These are phyloP conservation scores for Drechslera avenae DNA, from an alignment of 2,329 filamentous ascomycete species.

Conservation along the genomic window DNA sequence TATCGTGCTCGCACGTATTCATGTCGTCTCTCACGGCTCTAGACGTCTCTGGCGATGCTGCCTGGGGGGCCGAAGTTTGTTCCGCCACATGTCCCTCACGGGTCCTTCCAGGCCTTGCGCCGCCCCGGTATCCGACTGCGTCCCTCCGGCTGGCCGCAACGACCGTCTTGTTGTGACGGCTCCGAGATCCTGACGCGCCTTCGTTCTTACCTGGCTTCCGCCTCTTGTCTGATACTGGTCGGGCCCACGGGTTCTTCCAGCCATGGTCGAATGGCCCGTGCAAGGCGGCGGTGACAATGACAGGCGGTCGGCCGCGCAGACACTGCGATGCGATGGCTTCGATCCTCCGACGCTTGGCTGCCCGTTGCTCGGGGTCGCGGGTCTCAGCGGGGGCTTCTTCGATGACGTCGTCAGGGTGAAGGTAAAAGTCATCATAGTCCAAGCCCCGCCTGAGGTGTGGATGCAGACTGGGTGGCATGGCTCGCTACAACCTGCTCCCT, in stretches of 20 bases:
- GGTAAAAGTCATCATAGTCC: constrained; percentile 25
- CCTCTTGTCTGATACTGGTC: constrained; percentile 3
- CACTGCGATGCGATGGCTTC: constrained; percentile 65
- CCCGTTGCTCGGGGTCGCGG: constrained; percentile 62
- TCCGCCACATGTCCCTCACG: background rate
- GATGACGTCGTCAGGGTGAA: constrained; percentile 50
- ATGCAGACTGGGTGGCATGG: constrained; percentile 30
- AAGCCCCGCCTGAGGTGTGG: constrained; percentile 33
- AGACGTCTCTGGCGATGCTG: constrained; percentile 27
- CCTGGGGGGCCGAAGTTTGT: constrained; percentile 3
- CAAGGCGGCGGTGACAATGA: constrained; percentile 65
- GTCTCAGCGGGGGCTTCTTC: constrained; percentile 54
- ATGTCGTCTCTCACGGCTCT: constrained; percentile 15
- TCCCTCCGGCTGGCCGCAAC: background rate
- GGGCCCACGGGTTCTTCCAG: constrained; percentile 47
- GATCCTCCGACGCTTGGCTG: constrained; percentile 61
- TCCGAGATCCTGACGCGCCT: background rate
- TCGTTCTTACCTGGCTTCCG: background rate
- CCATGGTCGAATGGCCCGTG: constrained; percentile 63
- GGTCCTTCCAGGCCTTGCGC: background rate
- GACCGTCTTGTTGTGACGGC: background rate
- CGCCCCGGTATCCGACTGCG: background rate
- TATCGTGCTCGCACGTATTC: constrained; percentile 7
- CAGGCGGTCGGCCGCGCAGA: constrained; percentile 60
- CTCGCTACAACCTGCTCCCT: constrained; percentile 2